Conservation (phyloP, 2,329 filamentous ascomycete genomes). For the Nigrospora osmanthi region DNA sequence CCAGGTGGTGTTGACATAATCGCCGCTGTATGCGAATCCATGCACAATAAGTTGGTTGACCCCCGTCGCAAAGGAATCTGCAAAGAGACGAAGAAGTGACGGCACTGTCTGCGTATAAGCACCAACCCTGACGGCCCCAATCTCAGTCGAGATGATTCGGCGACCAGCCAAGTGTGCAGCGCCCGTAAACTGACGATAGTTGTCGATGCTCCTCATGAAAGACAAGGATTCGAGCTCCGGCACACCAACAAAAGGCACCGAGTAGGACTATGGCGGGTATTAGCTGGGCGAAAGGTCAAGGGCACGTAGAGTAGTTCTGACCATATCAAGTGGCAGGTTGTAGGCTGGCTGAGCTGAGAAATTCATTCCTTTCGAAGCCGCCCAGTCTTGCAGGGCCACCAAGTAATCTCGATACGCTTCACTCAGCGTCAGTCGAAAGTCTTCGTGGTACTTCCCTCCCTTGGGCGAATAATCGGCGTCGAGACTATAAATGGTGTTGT, state of each 20-base stretch:
- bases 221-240: constrained; percentile 16
- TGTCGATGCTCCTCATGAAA: constrained; percentile 13
- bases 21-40: constrained; percentile 10
- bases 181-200: constrained; percentile 14
- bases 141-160: constrained; percentile 14
- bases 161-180: constrained; percentile 11
- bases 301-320: constrained; percentile 1
- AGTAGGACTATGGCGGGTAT: constrained; percentile 2
- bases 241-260: constrained; percentile 7
- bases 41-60: constrained; percentile 13
- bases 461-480: constrained; percentile 3
- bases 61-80: constrained; percentile 11
- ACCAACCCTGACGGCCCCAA: constrained; percentile 8
- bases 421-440: constrained; percentile 12
- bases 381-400: constrained; percentile 7
- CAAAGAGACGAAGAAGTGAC: constrained; percentile 6
- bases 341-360: constrained; percentile 16
- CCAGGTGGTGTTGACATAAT: constrained; percentile 12
- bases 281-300: neutral
- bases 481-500: constrained; percentile 11
- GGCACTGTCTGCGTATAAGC: constrained; percentile 10
- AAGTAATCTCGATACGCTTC: constrained; percentile 12
- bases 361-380: constrained; percentile 6
- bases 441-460: constrained; percentile 10
- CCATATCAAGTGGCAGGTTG: constrained; percentile 17